Base-by-base conservation (phyloP, 345 rosid species). In the Reutealis trisperma region DNA sequence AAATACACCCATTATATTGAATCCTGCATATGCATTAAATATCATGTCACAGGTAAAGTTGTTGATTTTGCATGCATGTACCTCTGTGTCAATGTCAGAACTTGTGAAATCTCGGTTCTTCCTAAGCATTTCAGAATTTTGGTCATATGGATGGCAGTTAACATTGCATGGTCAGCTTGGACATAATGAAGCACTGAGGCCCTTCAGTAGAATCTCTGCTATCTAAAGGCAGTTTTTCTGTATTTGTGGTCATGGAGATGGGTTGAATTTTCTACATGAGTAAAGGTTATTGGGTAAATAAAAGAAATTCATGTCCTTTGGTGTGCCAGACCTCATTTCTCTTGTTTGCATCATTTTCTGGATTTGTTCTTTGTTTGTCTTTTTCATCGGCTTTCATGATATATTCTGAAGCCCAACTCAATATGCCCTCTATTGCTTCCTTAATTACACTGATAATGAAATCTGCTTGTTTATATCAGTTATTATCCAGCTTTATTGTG, bases 21-120 rank as follows among this genome's bases (percentile, higher is more conserved):
- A 45, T 67, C 21, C 67, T 32, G 45, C 37, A 63, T 59, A 22
- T 24, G 32, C 34, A 44, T 67, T 21, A 21, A 11, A n/a, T 67
- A 67, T 45, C 1, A 64, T 64, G 68, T 22, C n/a, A 25, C 3
- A 24, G 30, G 18, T 12, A 8, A 66, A 66, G 70, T 37, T 11
- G 1, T 34, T 64, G 13, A 42, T 21, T 64, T 67, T 67, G 7
- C 6, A 34, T 47, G 27, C 57, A 45, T 67, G 71, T 37, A 45
- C 30, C 57, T 67, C 27, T 67, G 71, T 34, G 71, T n/a, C 34
- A 22, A 67, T 6, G n/a, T 67, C 71, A 44, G 54, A 67, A 67
- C 32, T 34, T 34, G 37, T 34, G 37, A 34, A 34, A 34, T 34
- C 37, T 4, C 2, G 5, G 37, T 4, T 34, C 37, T 34, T 34